Base-by-base conservation (phyloP, 2,329 filamentous ascomycete species). In the Aspergillus fructus region DNA sequence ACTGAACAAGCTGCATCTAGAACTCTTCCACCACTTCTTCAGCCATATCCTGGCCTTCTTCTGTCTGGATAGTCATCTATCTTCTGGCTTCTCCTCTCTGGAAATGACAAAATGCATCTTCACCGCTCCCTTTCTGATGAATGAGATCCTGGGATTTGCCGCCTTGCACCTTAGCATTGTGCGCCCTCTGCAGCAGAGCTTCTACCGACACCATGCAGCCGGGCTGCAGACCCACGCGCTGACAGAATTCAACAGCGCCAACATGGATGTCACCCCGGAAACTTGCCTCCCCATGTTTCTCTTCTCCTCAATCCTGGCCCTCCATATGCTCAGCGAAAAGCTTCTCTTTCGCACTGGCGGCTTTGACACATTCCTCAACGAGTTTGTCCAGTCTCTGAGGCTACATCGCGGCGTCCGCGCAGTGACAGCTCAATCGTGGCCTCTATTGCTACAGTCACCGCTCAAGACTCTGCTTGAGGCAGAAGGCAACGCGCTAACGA, bases 131-230 rank as follows among this genome's bases (percentile, higher is more conserved):
- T 82, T 77, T 54, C 73, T 80, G 5, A 74, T 82, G 60, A 77
- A 82, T 54, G 72, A 81, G 60, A 53, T 81, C 4, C 72, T 82
- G 9, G 80, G 78, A 37, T 62, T 79, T 43, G 70, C 77, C 4
- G 78, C 80, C 5, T 67, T 78, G 3, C 77, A 82, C 55, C 62
- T 77, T 8, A 73, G 72, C 54, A 70, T 68, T 5, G 58, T 72
- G 4, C n/a, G 64, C 70, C 39, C 67, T 70, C 55, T 79, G 75
- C 61, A 79, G 74, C 63, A 58, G 53, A 41, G 54, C 24, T 42
- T 66, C 58, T 67, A 68, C 45, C 49, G 61, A 53, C 55, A 67
- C 59, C 58, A 73, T 56, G 62, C 72, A 37, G 67, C 65, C 1
- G 76, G 78, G 42, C 69, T 81, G 6, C 64, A 65, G 43, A 66